Evolutionary conservation across 108 stramenopile species (phyloP).

Genomic region (Cyclostephanos tholiformis): DNA sequence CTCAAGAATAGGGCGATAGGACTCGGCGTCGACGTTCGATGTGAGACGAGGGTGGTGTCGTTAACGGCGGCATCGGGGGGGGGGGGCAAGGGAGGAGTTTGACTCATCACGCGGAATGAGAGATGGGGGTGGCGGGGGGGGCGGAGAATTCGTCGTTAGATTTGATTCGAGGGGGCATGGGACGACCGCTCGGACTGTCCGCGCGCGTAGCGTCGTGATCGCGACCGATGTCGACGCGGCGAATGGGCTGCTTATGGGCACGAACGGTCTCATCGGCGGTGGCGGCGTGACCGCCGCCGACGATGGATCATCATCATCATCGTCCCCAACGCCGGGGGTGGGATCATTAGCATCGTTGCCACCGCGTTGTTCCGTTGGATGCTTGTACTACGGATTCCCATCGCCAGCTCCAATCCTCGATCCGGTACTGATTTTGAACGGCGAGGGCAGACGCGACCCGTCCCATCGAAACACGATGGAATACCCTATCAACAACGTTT

Average conservation of each 20-base stretch:
- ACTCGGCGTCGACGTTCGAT: constrained; percentile 55
- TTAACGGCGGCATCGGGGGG: constrained; percentile 13
- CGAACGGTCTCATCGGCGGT: constrained; percentile 47
- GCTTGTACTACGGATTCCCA: constrained; percentile 77
- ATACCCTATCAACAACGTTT: constrained; percentile 81
- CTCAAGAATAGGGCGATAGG: constrained; percentile 54
- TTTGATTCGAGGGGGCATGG: constrained; percentile 5
- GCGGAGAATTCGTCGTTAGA: constrained; percentile 8
- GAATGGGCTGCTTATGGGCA: constrained; percentile 50
- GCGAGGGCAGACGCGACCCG: constrained; percentile 29
- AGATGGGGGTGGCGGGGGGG: constrained; percentile 6
- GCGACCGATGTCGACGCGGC: constrained; percentile 77
- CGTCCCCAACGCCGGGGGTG: too few species aligned
- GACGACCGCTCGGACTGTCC: neutral
- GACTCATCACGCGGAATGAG: constrained; percentile 6
- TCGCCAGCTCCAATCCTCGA: constrained; percentile 72
- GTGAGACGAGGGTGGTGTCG: constrained; percentile 29
- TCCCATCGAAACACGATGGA: constrained; percentile 39
- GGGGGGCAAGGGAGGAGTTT: neutral
- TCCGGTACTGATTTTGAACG: constrained; percentile 83
- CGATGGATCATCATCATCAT: neutral
- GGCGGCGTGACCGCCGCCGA: neutral
- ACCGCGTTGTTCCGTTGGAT: constrained; percentile 78
- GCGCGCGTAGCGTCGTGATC: constrained; percentile 66
- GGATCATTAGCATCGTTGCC: constrained; percentile 50